Percentiles rank a stretch among this genome's conserved stretches.
Evolutionary conservation across 1,284 basidiomycete species (phyloP).

Genomic region (Apiotrichum siamense): DNA sequence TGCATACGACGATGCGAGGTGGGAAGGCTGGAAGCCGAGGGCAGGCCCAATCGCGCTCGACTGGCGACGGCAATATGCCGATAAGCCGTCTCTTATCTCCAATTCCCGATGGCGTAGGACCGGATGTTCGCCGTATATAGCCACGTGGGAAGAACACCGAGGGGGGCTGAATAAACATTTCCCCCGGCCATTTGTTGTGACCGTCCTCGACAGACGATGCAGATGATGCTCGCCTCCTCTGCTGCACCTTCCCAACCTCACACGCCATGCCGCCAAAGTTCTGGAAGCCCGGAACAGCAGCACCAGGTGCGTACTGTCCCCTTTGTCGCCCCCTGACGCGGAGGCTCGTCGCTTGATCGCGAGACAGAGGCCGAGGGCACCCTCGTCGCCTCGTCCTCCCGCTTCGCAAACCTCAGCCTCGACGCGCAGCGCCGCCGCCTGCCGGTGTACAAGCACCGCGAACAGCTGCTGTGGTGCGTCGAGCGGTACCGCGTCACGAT

Average conservation of each 20-base stretch:
- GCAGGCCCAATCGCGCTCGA: too few relatives aligned
- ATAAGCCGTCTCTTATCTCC: too few relatives aligned
- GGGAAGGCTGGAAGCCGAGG: too few relatives aligned
- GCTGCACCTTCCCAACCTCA: neutral
- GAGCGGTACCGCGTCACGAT: slow-evolving; percentile 79
- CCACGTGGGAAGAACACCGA: too few relatives aligned
- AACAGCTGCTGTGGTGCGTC: slow-evolving; percentile 72
- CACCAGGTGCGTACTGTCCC: slow-evolving; percentile 57
- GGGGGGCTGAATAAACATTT: too few relatives aligned
- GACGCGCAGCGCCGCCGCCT: slow-evolving; percentile 69
- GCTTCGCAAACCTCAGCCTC: slow-evolving; percentile 51
- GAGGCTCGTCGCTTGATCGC: slow-evolving; percentile 71
- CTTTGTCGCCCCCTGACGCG: neutral
- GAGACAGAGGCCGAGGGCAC: slow-evolving; percentile 66
- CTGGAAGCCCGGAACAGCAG: slow-evolving; percentile 64
- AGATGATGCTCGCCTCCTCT: neutral
- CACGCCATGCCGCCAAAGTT: slow-evolving; percentile 41
- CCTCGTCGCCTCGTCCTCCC: slow-evolving; percentile 60
- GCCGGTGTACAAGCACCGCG: slow-evolving; percentile 83
- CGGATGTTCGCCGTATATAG: too few relatives aligned
- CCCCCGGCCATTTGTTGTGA: too few relatives aligned
- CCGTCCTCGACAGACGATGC: too few relatives aligned
- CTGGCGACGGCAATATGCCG: too few relatives aligned
- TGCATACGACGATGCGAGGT: too few relatives aligned
- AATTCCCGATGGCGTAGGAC: too few relatives aligned